Percentiles rank a stretch among this genome's conserved stretches.
These are phyloP conservation scores for Podospora conica DNA, from an alignment of 495 filamentous ascomycete species.

Conservation along the genomic window DNA sequence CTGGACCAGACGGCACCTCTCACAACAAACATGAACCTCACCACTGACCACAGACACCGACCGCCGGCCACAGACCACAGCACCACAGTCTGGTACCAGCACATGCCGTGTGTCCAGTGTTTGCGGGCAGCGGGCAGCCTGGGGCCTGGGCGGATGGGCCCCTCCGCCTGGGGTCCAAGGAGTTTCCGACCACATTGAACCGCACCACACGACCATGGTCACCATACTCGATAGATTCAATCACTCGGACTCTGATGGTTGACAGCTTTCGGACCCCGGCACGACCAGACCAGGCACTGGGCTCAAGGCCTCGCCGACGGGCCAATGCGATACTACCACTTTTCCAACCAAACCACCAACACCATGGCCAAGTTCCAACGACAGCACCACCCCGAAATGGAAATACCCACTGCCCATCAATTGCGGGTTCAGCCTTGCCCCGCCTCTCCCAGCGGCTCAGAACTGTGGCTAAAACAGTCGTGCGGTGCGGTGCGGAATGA, in stretches of 20 bases:
- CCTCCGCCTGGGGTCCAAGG: not conserved
- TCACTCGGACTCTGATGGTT: not conserved
- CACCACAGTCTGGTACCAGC: not conserved
- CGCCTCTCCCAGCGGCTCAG: not conserved
- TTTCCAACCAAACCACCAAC: not conserved
- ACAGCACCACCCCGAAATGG: too few species aligned
- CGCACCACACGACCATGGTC: too few species aligned
- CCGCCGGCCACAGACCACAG: not conserved
- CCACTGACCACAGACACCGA: not conserved
- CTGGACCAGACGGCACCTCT: not conserved
- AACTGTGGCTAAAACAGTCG: conserved; percentile 22
- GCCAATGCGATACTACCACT: not conserved
- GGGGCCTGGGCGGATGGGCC: not conserved
- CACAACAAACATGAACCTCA: not conserved
- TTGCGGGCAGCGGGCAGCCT: too few species aligned
- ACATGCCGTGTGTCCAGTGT: not conserved
- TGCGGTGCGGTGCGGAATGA: too few species aligned
- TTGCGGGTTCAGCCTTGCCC: not conserved
- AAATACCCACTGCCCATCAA: not conserved
- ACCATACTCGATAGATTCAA: not conserved
- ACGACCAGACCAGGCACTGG: not conserved
- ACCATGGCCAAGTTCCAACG: not conserved
- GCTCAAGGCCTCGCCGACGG: not conserved
- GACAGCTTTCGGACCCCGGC: too few species aligned
- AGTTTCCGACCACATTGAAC: not conserved